Evolutionary conservation across 441 rosid genomes (phyloP).

Genomic region (Kokia cookei): DNA sequence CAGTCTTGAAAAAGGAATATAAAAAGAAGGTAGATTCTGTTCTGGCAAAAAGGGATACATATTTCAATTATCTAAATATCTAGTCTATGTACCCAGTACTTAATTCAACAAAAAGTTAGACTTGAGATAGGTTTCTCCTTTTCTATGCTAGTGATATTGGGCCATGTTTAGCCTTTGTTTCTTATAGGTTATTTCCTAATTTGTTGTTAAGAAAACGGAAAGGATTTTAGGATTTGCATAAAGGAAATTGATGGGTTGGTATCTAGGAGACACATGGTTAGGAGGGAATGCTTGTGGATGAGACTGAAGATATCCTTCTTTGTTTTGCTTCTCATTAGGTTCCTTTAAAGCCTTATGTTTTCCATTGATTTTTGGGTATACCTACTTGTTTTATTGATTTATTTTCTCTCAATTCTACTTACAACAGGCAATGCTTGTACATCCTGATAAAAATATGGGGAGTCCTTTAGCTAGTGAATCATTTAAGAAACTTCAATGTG

Average conservation of each 20-base stretch:
- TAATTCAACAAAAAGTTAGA: background rate
- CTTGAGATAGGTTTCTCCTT: background rate
- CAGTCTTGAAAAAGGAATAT: slow-evolving; percentile 76
- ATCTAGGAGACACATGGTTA: background rate
- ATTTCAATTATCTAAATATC: background rate
- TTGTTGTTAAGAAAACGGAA: background rate
- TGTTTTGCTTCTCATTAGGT: background rate
- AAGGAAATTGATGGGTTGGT: background rate
- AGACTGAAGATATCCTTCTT: background rate
- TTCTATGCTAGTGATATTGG: background rate
- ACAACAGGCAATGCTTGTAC: slow-evolving; percentile 95
- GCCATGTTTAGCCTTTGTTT: slow-evolving; percentile 1
- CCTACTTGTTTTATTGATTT: background rate
- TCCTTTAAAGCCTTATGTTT: background rate
- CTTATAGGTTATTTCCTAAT: background rate
- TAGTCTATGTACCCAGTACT: background rate
- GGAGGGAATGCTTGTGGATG: background rate
- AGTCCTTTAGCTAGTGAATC: slow-evolving; percentile 94
- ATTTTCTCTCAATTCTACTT: slow-evolving; percentile 1
- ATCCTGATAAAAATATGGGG: slow-evolving; percentile 99
- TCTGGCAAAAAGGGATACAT: background rate
- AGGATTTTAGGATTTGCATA: background rate
- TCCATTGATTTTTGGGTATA: background rate
- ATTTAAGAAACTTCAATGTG: slow-evolving; percentile 96
- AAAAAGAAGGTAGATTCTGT: slow-evolving; percentile 60